Percentiles rank a stretch among this genome's conserved stretches.
Conservation (phyloP, 148 eudicot species). For the Cornus kousa region DNA sequence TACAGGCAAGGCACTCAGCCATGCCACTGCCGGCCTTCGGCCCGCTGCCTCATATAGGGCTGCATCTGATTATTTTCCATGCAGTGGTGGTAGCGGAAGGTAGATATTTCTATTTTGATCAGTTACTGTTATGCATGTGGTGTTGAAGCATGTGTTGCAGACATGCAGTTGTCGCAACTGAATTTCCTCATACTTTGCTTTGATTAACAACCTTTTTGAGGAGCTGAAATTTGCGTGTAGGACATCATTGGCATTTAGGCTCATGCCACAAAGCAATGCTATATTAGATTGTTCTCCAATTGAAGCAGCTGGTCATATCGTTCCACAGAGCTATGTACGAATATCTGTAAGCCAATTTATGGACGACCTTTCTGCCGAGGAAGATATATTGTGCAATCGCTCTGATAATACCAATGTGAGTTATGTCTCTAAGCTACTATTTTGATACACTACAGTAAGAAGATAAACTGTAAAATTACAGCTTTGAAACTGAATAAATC, state of each 20-base stretch:
- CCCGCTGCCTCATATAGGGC: constrained; percentile 76
- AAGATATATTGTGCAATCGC: constrained; percentile 50
- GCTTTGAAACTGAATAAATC: not conserved
- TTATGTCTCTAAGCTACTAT: not conserved
- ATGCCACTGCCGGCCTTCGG: constrained; percentile 87
- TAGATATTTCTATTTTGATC: constrained; percentile 19
- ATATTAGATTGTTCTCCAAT: constrained; percentile 71
- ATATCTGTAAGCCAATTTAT: constrained; percentile 87
- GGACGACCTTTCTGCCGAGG: constrained; percentile 88
- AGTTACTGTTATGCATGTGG: constrained; percentile 12
- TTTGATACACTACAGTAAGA: not conserved
- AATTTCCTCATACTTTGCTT: constrained; percentile 2
- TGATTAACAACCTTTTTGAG: not conserved
- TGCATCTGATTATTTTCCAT: constrained; percentile 42
- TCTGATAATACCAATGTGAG: constrained; percentile 63
- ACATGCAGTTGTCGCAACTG: not conserved
- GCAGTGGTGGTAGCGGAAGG: constrained; percentile 59
- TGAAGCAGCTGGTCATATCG: constrained; percentile 80
- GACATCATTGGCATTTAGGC: constrained; percentile 79
- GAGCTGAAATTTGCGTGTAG: constrained; percentile 39
- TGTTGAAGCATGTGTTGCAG: not conserved
- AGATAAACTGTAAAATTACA: not conserved
- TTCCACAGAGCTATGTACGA: constrained; percentile 79
- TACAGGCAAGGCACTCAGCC: constrained; percentile 86
- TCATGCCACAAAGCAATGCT: constrained; percentile 87